Base-by-base conservation (phyloP, 495 filamentous ascomycete genomes). In the Aspergillus mulundensis region DNA sequence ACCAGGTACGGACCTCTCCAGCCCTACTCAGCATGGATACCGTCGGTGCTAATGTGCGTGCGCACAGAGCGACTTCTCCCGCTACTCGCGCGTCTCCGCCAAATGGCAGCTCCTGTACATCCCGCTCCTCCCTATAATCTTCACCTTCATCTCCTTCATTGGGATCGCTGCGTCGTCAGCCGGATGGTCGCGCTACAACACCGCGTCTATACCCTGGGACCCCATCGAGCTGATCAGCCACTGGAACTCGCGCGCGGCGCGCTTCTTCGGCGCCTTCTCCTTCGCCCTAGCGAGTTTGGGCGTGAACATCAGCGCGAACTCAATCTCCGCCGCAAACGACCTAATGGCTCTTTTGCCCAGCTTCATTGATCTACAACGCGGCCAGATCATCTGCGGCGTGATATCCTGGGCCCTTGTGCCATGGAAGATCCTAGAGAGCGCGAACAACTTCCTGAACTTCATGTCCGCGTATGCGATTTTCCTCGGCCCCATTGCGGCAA, bases 401-500 rank as follows among this genome's bases (percentile, higher is more conserved):
- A 68, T 82, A 0, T 83, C 78, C 0, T 86, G 81, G 81, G 74
- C 76, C 48, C 78, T 86, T 54, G 81, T 83, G 6, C 81, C 82
- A 10, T 86, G 83, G 83, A 83, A 81, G 65, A 86, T 86, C 65
- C 77, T 85, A 43, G 74, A 70, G 45, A 80, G 75, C 0, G 83
- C 83, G 14, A 73, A 72, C 12, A 81, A 74, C 15, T 80, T 86
- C 51, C 70, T 86, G 1, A 78, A 70, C 44, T 86, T 86, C 70
- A 83, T 86, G 82, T 75, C 77, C 18, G 81, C 80, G 1, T 85
- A 85, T 50, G 77, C 81, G 15, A 79, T 89, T 32, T 89, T 90
- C 71, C 74, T 89, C 3, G 86, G 80, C 0, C 86, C 87, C 0
- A 84, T 90, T 43, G 84, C 81, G 10, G 82, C 81, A 12, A 84